Percentiles rank a stretch among this genome's conserved stretches.
phyloP scores from a whole-genome alignment of 2,329 filamentous ascomycete species.

The Xylariaceae sp. region DNA sequence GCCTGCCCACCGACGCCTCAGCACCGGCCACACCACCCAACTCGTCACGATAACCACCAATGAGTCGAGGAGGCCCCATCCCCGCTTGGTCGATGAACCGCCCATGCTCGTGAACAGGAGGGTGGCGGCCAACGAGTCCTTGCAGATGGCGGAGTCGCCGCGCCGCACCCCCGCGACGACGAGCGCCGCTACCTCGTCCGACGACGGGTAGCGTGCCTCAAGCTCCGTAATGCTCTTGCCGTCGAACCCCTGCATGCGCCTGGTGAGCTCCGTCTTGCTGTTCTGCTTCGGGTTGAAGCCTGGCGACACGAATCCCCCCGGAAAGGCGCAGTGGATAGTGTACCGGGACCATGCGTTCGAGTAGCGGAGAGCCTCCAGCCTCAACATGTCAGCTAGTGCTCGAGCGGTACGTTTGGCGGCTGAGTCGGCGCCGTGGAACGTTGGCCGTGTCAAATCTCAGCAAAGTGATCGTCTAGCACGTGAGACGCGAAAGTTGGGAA shows the following conservation, averaged over 20 bases:
- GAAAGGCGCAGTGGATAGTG: conserved; percentile 19
- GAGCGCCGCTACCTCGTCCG: conserved; percentile 14
- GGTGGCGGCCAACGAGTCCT: conserved; percentile 12
- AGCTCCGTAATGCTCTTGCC: conserved; percentile 11
- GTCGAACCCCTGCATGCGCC: conserved; percentile 18
- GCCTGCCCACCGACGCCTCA: conserved; percentile 9
- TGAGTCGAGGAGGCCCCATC: conserved; percentile 11
- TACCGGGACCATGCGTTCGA: conserved; percentile 13
- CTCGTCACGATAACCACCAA: conserved; percentile 6
- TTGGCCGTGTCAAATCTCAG: conserved; percentile 1
- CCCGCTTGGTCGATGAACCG: conserved; percentile 18
- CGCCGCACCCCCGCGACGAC: conserved; percentile 14
- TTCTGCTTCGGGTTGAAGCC: conserved; percentile 20
- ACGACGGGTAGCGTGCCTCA: conserved; percentile 12
- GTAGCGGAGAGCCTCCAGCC: conserved; percentile 18
- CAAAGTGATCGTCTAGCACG: neutral
- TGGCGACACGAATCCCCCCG: conserved; percentile 17
- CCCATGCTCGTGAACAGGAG: conserved; percentile 17
- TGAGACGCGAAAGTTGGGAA: too few species aligned
- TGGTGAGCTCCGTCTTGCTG: conserved; percentile 19
- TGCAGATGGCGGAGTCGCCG: conserved; percentile 19
- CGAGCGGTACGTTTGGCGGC: conserved; percentile 15
- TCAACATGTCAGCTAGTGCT: conserved; percentile 20
- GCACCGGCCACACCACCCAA: conserved; percentile 11
- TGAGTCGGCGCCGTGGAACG: too few species aligned